Evolutionary conservation across 306 rosid species (phyloP).

Genomic region (Pachyrhizus erosus): DNA sequence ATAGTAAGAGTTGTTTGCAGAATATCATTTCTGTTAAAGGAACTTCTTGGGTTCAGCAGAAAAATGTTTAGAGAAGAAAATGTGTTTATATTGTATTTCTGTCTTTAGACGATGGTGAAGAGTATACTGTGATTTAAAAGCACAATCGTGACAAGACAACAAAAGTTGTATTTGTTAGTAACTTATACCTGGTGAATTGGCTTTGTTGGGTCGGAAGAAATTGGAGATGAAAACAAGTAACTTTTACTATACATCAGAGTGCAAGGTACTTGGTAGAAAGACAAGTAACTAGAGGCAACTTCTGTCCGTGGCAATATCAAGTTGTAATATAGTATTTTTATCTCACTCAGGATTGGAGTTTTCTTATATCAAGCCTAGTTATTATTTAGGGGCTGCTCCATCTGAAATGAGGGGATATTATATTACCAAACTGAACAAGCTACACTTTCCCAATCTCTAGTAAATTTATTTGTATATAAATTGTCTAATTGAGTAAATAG

Average conservation of each 20-base stretch:
- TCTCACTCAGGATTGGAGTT: neutral
- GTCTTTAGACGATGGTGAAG: neutral
- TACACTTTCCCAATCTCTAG: neutral
- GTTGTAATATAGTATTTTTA: neutral
- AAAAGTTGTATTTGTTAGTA: slow-evolving; percentile 3
- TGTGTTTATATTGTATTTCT: slow-evolving; percentile 3
- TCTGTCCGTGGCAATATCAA: slow-evolving; percentile 25
- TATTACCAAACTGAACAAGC: neutral
- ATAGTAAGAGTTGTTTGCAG: neutral
- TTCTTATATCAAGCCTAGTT: neutral
- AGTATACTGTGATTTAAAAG: slow-evolving; percentile 5
- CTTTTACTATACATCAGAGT: no score
- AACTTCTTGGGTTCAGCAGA: neutral
- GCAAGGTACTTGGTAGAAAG: no score
- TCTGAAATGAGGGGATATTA: neutral
- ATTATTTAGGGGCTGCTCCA: neutral
- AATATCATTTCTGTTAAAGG: neutral
- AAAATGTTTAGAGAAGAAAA: neutral
- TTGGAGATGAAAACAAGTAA: neutral
- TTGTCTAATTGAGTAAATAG: slow-evolving; percentile 1
- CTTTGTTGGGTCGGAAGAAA: neutral
- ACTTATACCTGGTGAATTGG: neutral
- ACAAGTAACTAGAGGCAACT: neutral
- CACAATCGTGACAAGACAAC: neutral
- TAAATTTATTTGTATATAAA: slow-evolving; percentile 3